phyloP scores from a whole-genome alignment of 2,329 filamentous ascomycete species.

The Leptoxyphium fumago region DNA sequence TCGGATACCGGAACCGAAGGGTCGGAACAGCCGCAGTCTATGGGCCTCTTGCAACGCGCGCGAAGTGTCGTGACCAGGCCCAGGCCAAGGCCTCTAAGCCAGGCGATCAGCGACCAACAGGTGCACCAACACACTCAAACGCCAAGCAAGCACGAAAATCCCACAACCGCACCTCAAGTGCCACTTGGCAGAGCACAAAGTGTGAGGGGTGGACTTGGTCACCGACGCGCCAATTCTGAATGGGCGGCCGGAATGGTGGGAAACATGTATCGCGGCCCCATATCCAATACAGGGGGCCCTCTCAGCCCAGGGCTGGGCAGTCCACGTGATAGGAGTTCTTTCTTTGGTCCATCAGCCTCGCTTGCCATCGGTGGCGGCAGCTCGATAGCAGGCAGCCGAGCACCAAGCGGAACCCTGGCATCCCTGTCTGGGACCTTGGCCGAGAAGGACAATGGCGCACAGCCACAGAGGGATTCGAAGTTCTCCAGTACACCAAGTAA shows the following conservation, averaged over 20 bases:
- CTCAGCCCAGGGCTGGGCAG: slow-evolving; percentile 38
- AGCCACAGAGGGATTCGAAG: slow-evolving; percentile 16
- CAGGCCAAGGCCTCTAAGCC: slow-evolving; percentile 19
- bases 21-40: slow-evolving; percentile 15
- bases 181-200: slow-evolving; percentile 47
- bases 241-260: slow-evolving; percentile 48
- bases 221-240: slow-evolving; percentile 31
- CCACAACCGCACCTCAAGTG: slow-evolving; percentile 61
- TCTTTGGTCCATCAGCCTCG: slow-evolving; percentile 37
- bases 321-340: slow-evolving; percentile 42
- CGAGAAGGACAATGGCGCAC: slow-evolving; percentile 8
- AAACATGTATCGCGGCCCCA: slow-evolving; percentile 72
- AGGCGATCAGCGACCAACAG: slow-evolving; percentile 12
- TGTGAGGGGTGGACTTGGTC: slow-evolving; percentile 23
- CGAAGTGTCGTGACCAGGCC: slow-evolving; percentile 39
- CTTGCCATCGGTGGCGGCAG: slow-evolving; percentile 18
- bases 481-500: slow-evolving; percentile 9
- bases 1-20: slow-evolving; percentile 20
- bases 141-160: slow-evolving; percentile 37
- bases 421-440: slow-evolving; percentile 21
- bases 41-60: slow-evolving; percentile 42
- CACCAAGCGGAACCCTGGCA: slow-evolving; percentile 16
- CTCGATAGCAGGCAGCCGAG: slow-evolving; percentile 18
- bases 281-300: slow-evolving; percentile 20
- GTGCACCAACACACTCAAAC: slow-evolving; percentile 3